phyloP scores from a whole-genome alignment of 2,329 filamentous ascomycete genomes.

The Colletotrichum orbiculare region DNA sequence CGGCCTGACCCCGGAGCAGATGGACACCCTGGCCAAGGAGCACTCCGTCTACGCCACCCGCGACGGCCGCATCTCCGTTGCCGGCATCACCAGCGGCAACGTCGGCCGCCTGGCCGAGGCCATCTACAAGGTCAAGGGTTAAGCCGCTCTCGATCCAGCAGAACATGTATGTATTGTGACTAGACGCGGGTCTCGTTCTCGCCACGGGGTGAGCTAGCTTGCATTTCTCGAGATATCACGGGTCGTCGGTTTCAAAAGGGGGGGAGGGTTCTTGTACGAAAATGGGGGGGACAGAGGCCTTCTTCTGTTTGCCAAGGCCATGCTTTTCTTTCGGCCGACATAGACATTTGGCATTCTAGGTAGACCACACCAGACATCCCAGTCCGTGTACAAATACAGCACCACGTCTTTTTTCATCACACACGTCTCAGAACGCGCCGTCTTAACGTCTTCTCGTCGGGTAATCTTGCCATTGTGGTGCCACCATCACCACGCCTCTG shows the following conservation, averaged over 20 bases:
- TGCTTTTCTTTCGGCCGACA: conserved; percentile 10
- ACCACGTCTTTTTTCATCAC: conserved; percentile 21
- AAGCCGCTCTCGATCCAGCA: conserved; percentile 39
- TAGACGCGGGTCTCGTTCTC: not conserved
- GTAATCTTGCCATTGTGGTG: too few species aligned
- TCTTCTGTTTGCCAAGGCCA: conserved; percentile 15
- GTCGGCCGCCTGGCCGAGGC: conserved; percentile 84
- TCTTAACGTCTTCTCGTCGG: too few species aligned
- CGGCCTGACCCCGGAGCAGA: conserved; percentile 88
- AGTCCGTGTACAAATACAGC: conserved; percentile 35
- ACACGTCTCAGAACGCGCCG: not conserved
- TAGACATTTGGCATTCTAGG: conserved; percentile 28
- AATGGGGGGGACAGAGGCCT: conserved; percentile 16
- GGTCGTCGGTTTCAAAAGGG: conserved; percentile 13
- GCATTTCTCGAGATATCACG: conserved; percentile 16
- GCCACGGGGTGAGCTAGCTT: conserved; percentile 1
- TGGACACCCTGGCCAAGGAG: conserved; percentile 91
- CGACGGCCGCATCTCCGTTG: conserved; percentile 87
- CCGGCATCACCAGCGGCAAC: conserved; percentile 83
- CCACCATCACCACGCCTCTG: too few species aligned
- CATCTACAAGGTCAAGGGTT: conserved; percentile 86
- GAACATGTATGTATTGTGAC: not conserved
- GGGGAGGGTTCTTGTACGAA: conserved; percentile 23
- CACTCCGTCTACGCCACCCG: conserved; percentile 98
- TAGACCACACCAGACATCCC: conserved; percentile 27